Conservation (phyloP, 768 basidiomycete species). For the Boletus sensibilis region DNA sequence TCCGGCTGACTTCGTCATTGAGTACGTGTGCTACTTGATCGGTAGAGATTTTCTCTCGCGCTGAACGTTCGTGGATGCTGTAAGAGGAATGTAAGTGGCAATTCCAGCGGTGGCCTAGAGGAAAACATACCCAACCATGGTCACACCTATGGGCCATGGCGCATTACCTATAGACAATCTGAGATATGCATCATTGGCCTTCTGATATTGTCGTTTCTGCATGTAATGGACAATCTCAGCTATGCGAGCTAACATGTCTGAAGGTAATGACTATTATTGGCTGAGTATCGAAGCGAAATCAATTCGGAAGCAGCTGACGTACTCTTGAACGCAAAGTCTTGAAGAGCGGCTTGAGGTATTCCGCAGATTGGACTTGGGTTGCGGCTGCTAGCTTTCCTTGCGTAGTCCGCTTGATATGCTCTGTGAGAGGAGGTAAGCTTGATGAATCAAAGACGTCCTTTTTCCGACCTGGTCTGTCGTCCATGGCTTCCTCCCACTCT, state of each 20-base stretch:
- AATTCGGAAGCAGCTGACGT: slow-evolving; percentile 30
- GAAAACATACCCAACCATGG: slow-evolving; percentile 88
- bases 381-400: slow-evolving; percentile 95
- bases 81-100: neutral
- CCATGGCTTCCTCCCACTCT: slow-evolving; percentile 97
- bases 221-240: slow-evolving; percentile 95
- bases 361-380: slow-evolving; percentile 91
- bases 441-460: neutral
- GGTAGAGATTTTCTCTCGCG: slow-evolving; percentile 95
- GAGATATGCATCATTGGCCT: slow-evolving; percentile 95
- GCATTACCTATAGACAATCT: slow-evolving; percentile 97
- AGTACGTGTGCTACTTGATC: slow-evolving; percentile 98
- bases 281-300: slow-evolving; percentile 10
- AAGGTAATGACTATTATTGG: slow-evolving; percentile 61
- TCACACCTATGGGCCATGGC: slow-evolving; percentile 99
- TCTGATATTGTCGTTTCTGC: slow-evolving; percentile 95
- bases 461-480: slow-evolving; percentile 78
- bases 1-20: slow-evolving; percentile 98
- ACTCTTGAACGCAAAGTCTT: slow-evolving; percentile 86
- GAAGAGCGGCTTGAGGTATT: slow-evolving; percentile 97
- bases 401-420: slow-evolving; percentile 80
- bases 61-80: slow-evolving; percentile 96
- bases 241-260: slow-evolving; percentile 81
- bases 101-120: neutral
- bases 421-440: slow-evolving; percentile 37